Conservation (phyloP, 139 green algal species). For the Mesostigma viride region DNA sequence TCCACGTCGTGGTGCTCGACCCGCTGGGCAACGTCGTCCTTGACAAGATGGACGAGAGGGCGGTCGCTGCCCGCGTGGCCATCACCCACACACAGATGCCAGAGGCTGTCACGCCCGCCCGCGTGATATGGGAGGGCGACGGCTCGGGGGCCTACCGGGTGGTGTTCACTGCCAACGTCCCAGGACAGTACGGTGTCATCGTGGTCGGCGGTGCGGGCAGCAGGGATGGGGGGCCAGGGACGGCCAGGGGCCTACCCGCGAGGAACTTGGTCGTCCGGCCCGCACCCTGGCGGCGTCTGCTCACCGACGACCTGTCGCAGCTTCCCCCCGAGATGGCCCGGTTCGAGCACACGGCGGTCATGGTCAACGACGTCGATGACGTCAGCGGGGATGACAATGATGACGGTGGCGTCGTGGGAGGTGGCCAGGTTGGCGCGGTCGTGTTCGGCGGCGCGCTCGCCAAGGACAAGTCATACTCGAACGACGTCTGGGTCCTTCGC, state of each 20-base stretch:
- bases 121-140: no score
- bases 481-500: conserved; percentile 13
- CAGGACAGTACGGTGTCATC: neutral
- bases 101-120: neutral
- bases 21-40: neutral
- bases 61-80: neutral
- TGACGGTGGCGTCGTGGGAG: no score
- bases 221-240: no score
- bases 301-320: neutral
- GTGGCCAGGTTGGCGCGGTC: no score
- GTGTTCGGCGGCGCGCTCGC: conserved; percentile 13
- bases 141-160: neutral
- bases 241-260: no score
- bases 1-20: neutral
- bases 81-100: conserved; percentile 1
- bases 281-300: neutral
- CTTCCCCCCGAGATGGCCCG: neutral
- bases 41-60: neutral
- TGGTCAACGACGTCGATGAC: conserved; percentile 1
- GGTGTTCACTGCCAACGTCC: neutral
- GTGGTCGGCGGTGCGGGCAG: no score
- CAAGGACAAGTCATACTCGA: conserved; percentile 22
- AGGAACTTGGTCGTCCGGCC: neutral
- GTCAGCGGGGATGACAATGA: no score
- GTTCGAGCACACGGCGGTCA: conserved; percentile 20